Conservation (phyloP, 768 basidiomycete genomes). For the Mycena rosella region DNA sequence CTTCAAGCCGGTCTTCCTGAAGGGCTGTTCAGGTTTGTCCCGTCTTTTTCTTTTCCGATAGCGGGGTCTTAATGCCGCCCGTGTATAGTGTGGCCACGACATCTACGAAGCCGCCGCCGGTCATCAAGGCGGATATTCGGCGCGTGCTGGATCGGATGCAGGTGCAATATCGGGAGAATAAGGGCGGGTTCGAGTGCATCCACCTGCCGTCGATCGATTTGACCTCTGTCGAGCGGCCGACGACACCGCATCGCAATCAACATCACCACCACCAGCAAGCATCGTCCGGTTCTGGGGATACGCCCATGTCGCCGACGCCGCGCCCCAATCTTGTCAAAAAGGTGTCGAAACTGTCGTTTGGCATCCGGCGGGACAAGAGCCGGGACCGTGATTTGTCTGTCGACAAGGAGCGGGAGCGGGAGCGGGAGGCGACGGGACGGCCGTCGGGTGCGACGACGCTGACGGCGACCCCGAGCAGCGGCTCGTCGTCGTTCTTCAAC, state of each 20-base stretch:
- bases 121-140: conserved; percentile 87
- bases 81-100: conserved; percentile 86
- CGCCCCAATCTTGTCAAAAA: conserved; percentile 71
- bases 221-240: conserved; percentile 69
- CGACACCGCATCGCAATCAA: conserved; percentile 41
- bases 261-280: conserved; percentile 53
- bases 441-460: conserved; percentile 63
- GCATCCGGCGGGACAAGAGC: conserved; percentile 67
- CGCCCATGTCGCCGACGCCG: conserved; percentile 51
- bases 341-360: conserved; percentile 84
- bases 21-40: conserved; percentile 88
- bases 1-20: conserved; percentile 95
- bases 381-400: conserved; percentile 61
- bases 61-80: conserved; percentile 6
- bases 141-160: conserved; percentile 94
- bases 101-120: conserved; percentile 85
- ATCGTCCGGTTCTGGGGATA: conserved; percentile 66
- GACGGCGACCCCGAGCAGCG: conserved; percentile 77
- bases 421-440: conserved; percentile 51
- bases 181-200: conserved; percentile 95
- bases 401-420: conserved; percentile 56
- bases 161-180: conserved; percentile 92
- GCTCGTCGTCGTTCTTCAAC: conserved; percentile 90
- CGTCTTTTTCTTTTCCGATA: background rate
- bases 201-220: conserved; percentile 96